Base-by-base conservation (phyloP, 257 asterid species). In the Rubia yunnanensis region DNA sequence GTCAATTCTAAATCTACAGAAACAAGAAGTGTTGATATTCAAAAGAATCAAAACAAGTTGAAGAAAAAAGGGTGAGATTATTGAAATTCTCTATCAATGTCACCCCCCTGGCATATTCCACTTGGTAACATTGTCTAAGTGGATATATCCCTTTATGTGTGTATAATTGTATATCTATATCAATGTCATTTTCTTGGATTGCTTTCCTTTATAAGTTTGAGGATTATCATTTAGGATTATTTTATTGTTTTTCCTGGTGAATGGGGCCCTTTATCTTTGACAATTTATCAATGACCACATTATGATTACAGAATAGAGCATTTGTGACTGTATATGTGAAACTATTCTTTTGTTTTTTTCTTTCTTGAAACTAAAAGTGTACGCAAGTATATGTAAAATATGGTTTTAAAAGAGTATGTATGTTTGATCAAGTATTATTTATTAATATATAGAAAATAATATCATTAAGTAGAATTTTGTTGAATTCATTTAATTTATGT, bases 41-140 rank as follows among this genome's bases (percentile, higher is more conserved):
- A 44, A 44, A 44, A 44, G 52, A 44, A 65, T 17, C 26, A 65
- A 20, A 24, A 55, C 7, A 49, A 65, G 41, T 18, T 10, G 20
- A 27, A 18, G 13, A 50, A n/a, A 22, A 50, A 22, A 49, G 17
- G 8, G 7, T 32, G 6, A 48, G 44, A 44, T 46, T 32, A 32
- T 32, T 32, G 36, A 14, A 2, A 13, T 61, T 50, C 46, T 58
- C 63, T 22, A 9, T n/a, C n/a, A n/a, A n/a, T n/a, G n/a, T n/a
- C 32, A 34, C 22, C 11, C 27, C 10, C 61, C 11, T 60, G 11
- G 73, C 59, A 60, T 60, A 69, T 69, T 69, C 73, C 66, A 41
- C n/a, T 24, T 7, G 5, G 58, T 9, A 3, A 6, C 35, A 39
- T 26, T 11, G 60, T 57, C 61, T 46, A 46, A n/a, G 61, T 60